These are phyloP conservation scores for Xanthoconium separans DNA, from an alignment of 1,284 basidiomycete species.

Conservation along the genomic window DNA sequence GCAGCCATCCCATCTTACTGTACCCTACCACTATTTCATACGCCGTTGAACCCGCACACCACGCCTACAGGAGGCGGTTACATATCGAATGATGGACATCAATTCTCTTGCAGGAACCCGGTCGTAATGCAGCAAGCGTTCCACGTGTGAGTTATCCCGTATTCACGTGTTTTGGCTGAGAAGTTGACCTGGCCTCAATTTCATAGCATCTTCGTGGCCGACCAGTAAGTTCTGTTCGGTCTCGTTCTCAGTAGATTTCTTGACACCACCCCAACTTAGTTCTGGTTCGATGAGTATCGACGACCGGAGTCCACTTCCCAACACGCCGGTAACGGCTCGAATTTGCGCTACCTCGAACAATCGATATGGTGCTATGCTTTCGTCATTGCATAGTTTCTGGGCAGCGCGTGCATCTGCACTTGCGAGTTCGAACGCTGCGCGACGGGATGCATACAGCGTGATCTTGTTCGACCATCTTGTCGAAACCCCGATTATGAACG, in stretches of 20 bases:
- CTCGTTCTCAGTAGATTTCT: not conserved
- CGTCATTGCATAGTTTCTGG: slow-evolving; percentile 56
- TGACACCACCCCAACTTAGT: slow-evolving; percentile 27
- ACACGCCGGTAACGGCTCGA: slow-evolving; percentile 42
- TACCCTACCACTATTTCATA: slow-evolving; percentile 54
- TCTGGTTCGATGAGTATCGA: slow-evolving; percentile 48
- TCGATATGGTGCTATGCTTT: slow-evolving; percentile 57
- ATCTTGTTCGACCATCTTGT: slow-evolving; percentile 45
- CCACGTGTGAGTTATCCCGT: slow-evolving; percentile 20
- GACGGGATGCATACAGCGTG: slow-evolving; percentile 59
- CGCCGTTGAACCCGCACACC: slow-evolving; percentile 33
- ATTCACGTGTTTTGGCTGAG: not conserved
- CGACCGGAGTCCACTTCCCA: slow-evolving; percentile 33
- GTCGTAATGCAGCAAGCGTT: slow-evolving; percentile 41
- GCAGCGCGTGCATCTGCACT: slow-evolving; percentile 45
- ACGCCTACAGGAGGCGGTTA: slow-evolving; percentile 41
- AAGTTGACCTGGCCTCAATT: slow-evolving; percentile 2
- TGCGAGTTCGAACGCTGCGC: slow-evolving; percentile 29
- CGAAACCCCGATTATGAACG: slow-evolving; percentile 39
- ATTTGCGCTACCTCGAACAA: slow-evolving; percentile 45
- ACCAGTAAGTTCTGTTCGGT: slow-evolving; percentile 12
- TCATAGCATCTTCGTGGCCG: slow-evolving; percentile 30
- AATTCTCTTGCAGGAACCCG: slow-evolving; percentile 57
- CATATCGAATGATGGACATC: slow-evolving; percentile 47
- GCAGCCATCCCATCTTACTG: slow-evolving; percentile 55